Conservation (phyloP, 192 early-diverging fungal species). For the Coemansia sp. region DNA sequence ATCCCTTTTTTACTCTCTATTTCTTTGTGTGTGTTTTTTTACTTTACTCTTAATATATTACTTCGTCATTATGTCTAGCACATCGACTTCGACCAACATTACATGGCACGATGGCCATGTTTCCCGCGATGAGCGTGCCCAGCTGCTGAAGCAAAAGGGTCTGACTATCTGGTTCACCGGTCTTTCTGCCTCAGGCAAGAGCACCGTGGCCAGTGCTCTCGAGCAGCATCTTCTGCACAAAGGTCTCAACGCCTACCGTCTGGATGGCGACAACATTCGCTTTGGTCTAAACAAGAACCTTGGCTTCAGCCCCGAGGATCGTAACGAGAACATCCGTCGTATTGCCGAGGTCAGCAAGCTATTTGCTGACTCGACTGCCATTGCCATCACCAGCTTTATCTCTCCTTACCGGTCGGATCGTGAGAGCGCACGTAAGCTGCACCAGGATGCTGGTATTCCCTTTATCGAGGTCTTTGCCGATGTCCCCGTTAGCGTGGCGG, state of each 20-base stretch:
- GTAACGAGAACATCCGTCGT: constrained; percentile 93
- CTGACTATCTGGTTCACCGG: constrained; percentile 94
- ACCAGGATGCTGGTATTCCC: constrained; percentile 69
- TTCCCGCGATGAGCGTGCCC: constrained; percentile 67
- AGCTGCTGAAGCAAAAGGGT: constrained; percentile 63
- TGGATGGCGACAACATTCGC: constrained; percentile 97
- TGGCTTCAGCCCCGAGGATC: constrained; percentile 85
- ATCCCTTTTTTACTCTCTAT: not conserved
- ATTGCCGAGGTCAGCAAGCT: constrained; percentile 85
- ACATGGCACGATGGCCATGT: constrained; percentile 84
- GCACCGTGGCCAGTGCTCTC: constrained; percentile 84
- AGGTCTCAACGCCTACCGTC: constrained; percentile 75
- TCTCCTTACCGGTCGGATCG: constrained; percentile 83
- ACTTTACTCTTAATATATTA: not conserved
- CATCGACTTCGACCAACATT: constrained; percentile 70
- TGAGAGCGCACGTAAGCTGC: constrained; percentile 72
- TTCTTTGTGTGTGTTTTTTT: not conserved
- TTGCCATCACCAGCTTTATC: constrained; percentile 89
- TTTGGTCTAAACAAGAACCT: constrained; percentile 96
- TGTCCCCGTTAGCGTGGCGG: constrained; percentile 80
- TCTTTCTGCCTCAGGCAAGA: constrained; percentile 92
- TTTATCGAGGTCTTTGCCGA: constrained; percentile 90
- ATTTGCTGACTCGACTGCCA: constrained; percentile 80
- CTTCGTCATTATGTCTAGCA: constrained; percentile 2
- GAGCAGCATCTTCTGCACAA: constrained; percentile 82